A percentile compares a stretch with the other conserved stretches of the same genome.
These are phyloP conservation scores for Agaricus subrufescens DNA, from an alignment of 768 basidiomycete species.

Conservation along the genomic window DNA sequence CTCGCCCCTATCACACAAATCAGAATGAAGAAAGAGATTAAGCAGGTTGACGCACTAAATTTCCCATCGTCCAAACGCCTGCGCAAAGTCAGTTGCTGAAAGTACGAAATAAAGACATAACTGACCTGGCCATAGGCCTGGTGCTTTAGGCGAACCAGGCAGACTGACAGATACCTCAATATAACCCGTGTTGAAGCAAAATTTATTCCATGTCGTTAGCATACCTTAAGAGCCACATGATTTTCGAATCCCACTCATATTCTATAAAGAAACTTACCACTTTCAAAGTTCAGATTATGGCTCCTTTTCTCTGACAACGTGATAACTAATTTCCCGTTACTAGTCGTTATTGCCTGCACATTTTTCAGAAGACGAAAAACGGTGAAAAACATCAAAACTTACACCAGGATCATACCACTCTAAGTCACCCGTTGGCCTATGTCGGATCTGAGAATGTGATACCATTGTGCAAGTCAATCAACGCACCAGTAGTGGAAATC, in stretches of 20 bases:
- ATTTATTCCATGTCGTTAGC: constrained; percentile 85
- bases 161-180: constrained; percentile 71
- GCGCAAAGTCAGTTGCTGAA: not conserved
- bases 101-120: not conserved
- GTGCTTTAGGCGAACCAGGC: constrained; percentile 49
- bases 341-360: constrained; percentile 57
- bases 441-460: constrained; percentile 5
- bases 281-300: constrained; percentile 78
- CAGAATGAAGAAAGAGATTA: constrained; percentile 13
- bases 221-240: constrained; percentile 36
- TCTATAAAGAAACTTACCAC: constrained; percentile 43
- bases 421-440: constrained; percentile 62
- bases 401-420: constrained; percentile 81
- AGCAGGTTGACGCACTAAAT: constrained; percentile 33
- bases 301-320: constrained; percentile 63
- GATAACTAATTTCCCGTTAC: constrained; percentile 70
- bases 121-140: constrained; percentile 76
- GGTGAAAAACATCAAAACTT: constrained; percentile 13
- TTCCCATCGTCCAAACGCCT: constrained; percentile 73
- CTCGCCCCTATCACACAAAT: constrained; percentile 50
- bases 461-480: not conserved
- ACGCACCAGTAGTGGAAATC: constrained; percentile 77
- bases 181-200: constrained; percentile 89
- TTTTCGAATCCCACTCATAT: not conserved
- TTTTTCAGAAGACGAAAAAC: not conserved